phyloP scores from a whole-genome alignment of 164 flowering plant genomes.

The Magnolia kwangsiensis region DNA sequence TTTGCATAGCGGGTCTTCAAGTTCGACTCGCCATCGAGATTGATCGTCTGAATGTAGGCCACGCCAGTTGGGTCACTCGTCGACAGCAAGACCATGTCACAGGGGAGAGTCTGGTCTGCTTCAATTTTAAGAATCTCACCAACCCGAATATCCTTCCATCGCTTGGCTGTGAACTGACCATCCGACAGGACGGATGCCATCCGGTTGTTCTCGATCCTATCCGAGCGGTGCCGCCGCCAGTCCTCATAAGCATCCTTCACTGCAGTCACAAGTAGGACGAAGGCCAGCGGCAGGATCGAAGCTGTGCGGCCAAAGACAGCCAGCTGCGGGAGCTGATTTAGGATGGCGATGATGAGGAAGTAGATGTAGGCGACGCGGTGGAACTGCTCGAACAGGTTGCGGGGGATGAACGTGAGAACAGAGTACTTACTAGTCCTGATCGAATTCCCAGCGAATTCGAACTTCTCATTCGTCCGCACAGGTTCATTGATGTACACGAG shows the following conservation, averaged over 20 bases:
- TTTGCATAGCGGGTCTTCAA: constrained; percentile 95
- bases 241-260: constrained; percentile 96
- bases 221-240: constrained; percentile 76
- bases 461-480: constrained; percentile 59
- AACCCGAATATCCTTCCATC: constrained; percentile 80
- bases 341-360: constrained; percentile 81
- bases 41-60: constrained; percentile 90
- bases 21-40: constrained; percentile 96
- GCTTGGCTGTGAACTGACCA: constrained; percentile 53
- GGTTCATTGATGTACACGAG: constrained; percentile 64
- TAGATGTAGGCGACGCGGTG: constrained; percentile 92
- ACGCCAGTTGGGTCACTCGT: constrained; percentile 95
- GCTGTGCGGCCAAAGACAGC: constrained; percentile 90
- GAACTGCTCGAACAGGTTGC: constrained; percentile 89
- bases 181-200: constrained; percentile 49
- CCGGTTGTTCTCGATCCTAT: constrained; percentile 79
- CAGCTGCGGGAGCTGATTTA: constrained; percentile 93
- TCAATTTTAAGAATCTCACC: constrained; percentile 75
- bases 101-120: constrained; percentile 75
- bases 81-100: constrained; percentile 86
- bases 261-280: constrained; percentile 81
- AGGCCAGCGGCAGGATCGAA: constrained; percentile 79
- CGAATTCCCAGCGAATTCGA: constrained; percentile 70
- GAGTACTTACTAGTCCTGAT: constrained; percentile 75
- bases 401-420: constrained; percentile 70